Conservation (phyloP, 2,329 filamentous ascomycete species). For the Penicillium freii region DNA sequence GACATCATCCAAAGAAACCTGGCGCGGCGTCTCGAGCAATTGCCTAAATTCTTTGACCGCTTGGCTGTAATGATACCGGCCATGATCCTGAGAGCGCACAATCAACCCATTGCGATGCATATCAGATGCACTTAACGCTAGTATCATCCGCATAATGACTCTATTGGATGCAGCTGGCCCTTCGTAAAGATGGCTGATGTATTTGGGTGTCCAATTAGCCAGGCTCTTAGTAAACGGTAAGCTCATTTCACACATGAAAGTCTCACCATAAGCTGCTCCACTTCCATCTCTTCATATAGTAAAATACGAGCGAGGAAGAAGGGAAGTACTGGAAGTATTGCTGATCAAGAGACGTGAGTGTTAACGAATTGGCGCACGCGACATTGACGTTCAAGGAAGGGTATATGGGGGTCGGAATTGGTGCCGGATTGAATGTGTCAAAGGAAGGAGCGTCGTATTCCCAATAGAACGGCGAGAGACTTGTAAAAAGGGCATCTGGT, state of each 20-base stretch:
- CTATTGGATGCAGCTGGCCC: constrained; percentile 35
- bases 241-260: background rate
- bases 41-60: constrained; percentile 41
- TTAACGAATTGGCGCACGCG: constrained; percentile 36
- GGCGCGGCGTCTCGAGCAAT: constrained; percentile 30
- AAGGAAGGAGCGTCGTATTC: constrained; percentile 14
- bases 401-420: constrained; percentile 26
- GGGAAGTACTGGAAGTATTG: constrained; percentile 38
- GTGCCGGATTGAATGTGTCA: constrained; percentile 18
- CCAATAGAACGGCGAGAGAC: constrained; percentile 21
- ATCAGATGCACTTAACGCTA: constrained; percentile 38
- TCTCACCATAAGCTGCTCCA: constrained; percentile 38
- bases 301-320: constrained; percentile 34
- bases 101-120: constrained; percentile 36
- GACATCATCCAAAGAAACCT: constrained; percentile 30
- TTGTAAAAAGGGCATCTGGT: constrained; percentile 11
- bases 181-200: constrained; percentile 30
- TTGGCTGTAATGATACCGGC: constrained; percentile 35
- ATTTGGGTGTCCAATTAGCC: background rate
- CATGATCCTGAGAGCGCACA: constrained; percentile 29
- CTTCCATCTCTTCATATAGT: constrained; percentile 40
- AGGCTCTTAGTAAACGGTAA: background rate
- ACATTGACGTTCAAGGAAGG: constrained; percentile 23
- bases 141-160: constrained; percentile 43
- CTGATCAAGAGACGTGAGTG: constrained; percentile 35